Percentiles rank a stretch among this genome's conserved stretches.
Conservation (phyloP, 495 filamentous ascomycete species). For the Thermothielavioides terrestris region DNA sequence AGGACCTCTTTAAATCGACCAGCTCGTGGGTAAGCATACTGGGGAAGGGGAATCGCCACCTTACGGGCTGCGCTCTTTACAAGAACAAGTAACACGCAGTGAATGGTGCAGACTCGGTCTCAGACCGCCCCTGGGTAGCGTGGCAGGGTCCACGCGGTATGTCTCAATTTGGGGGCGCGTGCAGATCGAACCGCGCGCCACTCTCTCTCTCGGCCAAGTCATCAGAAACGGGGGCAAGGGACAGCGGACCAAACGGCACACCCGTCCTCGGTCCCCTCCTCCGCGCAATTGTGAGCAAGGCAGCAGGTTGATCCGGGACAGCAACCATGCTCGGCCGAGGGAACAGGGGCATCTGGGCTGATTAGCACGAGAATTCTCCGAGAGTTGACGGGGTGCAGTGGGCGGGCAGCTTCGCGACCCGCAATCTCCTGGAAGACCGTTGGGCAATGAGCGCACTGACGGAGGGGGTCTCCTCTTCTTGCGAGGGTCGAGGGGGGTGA, state of each 20-base stretch:
- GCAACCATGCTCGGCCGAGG: slow-evolving; percentile 17
- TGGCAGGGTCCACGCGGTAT: no score
- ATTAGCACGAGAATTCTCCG: slow-evolving; percentile 43
- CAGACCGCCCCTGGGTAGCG: no score
- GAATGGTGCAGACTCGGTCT: no score
- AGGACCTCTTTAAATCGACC: no score
- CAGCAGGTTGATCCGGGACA: slow-evolving; percentile 18
- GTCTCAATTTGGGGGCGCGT: no score
- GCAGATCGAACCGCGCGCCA: no score
- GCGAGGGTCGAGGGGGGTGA: slow-evolving; percentile 9
- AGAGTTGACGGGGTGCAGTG: slow-evolving; percentile 22
- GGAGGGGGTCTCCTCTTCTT: slow-evolving; percentile 23
- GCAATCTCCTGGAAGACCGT: slow-evolving; percentile 43
- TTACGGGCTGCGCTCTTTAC: no score
- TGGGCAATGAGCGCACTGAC: slow-evolving; percentile 37
- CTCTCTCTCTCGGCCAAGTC: slow-evolving; percentile 16
- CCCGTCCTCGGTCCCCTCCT: slow-evolving; percentile 17
- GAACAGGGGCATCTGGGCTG: slow-evolving; percentile 30
- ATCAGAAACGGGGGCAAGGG: slow-evolving; percentile 18
- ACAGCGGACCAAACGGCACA: slow-evolving; percentile 12
- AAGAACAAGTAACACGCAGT: no score
- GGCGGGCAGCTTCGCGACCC: slow-evolving; percentile 21
- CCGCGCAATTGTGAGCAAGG: slow-evolving; percentile 23
- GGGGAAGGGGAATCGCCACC: no score
- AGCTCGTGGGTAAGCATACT: no score